Percentiles rank a stretch among this genome's conserved stretches.
phyloP scores from a whole-genome alignment of 2,329 filamentous ascomycete species.

The Juglanconis juglandina region DNA sequence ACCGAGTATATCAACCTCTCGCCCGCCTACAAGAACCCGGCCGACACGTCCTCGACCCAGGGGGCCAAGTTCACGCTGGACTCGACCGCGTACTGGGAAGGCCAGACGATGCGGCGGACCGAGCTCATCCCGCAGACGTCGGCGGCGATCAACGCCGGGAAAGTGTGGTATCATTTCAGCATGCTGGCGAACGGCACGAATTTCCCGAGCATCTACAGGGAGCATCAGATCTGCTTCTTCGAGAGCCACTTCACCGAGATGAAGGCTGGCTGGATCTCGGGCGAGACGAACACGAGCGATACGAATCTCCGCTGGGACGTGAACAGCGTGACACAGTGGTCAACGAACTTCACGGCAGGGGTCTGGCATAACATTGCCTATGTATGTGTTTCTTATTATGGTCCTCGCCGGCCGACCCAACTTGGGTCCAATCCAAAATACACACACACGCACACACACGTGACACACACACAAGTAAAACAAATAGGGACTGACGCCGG shows the following conservation, averaged over 20 bases:
- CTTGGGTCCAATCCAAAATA: too few relatives aligned
- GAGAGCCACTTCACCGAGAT: slow-evolving; percentile 69
- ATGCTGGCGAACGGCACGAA: slow-evolving; percentile 55
- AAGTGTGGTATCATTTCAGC: slow-evolving; percentile 66
- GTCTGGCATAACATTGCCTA: slow-evolving; percentile 59
- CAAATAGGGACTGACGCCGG: slow-evolving; percentile 15
- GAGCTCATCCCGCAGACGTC: slow-evolving; percentile 61
- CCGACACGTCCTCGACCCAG: slow-evolving; percentile 51
- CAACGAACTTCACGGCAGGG: slow-evolving; percentile 45
- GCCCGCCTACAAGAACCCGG: slow-evolving; percentile 60
- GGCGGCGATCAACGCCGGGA: slow-evolving; percentile 57
- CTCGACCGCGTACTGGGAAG: slow-evolving; percentile 62
- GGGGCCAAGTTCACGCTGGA: slow-evolving; percentile 63
- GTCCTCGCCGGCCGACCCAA: too few relatives aligned
- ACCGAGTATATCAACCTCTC: slow-evolving; percentile 61
- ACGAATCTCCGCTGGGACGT: slow-evolving; percentile 60
- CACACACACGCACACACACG: too few relatives aligned
- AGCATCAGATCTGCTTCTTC: slow-evolving; percentile 60
- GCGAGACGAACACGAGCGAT: slow-evolving; percentile 35
- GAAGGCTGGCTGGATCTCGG: slow-evolving; percentile 58
- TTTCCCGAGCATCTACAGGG: slow-evolving; percentile 53
- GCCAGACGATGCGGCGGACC: slow-evolving; percentile 64
- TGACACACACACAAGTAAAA: too few relatives aligned
- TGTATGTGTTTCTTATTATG: too few relatives aligned
- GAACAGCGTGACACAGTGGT: slow-evolving; percentile 54